Base-by-base conservation (phyloP, 2,329 filamentous ascomycete genomes). In the Aspergillus sp. region DNA sequence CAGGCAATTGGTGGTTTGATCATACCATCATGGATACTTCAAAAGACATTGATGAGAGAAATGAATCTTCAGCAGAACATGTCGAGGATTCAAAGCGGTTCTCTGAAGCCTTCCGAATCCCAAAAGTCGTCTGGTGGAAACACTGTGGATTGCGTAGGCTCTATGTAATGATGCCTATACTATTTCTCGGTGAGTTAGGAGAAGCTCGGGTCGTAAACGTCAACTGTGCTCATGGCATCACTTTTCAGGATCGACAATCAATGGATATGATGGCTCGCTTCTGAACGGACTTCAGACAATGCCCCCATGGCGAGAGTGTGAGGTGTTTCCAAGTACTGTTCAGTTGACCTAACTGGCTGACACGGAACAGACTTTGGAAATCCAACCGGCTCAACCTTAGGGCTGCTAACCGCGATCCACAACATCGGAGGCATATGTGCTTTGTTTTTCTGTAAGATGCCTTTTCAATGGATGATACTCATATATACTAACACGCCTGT, bases 281-380 rank as follows among this genome's bases (percentile, higher is more conserved):
- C 40, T 66, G 34, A 65, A 65, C 42, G 64, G 61, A 4, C 30
- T 65, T 11, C 60, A 65, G 33, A 63, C 64, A 7, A 62, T 65
- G 63, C 33, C 50, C 4, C 52, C 63, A 1, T 65, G 64, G 63
- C 47, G 58, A 27, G 48, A 50, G 2, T 64, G 64, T 65, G 27
- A 57, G 63, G 6, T 3, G 9, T 7, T 17, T 20, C 33, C 19
- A 9, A 15, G 13, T 27, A 30, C 37, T 7, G 20, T 9, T 12
- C n/a, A 22, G 19, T 22, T 30, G 19, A 4, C 11, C n/a, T 54
- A 8, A 15, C 19, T n/a, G n/a, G 17, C 17, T 13, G 2, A 41
- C 20, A 37, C 27, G 20, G 34, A 15, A 37, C 33, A 61, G 59
- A 63, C 40, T 64, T 62, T 33, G 34, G 44, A 7, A 51, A 61